phyloP scores from a whole-genome alignment of 164 flowering plant species.

The Kingdonia uniflora region DNA sequence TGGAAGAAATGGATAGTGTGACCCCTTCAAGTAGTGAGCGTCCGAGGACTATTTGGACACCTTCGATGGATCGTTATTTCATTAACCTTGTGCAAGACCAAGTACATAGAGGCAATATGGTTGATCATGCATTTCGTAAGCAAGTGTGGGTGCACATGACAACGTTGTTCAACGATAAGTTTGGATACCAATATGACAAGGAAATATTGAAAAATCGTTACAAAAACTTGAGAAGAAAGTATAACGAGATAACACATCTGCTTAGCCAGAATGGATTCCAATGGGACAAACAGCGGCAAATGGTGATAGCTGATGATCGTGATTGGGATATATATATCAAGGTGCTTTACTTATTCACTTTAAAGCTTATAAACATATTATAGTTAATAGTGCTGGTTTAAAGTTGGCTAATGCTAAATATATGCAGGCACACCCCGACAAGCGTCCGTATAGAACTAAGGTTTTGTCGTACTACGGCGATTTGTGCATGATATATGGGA shows the following conservation, averaged over 20 bases:
- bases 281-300: conserved; percentile 45
- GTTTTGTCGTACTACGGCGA: conserved; percentile 33
- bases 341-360: conserved; percentile 18
- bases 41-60: conserved; percentile 52
- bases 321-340: conserved; percentile 45
- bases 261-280: conserved; percentile 44
- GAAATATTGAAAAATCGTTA: conserved; percentile 52
- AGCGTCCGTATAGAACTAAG: conserved; percentile 39
- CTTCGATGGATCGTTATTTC: conserved; percentile 54
- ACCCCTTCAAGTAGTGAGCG: conserved; percentile 26
- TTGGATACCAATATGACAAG: conserved; percentile 34
- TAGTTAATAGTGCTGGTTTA: not conserved
- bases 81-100: conserved; percentile 50
- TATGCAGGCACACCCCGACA: conserved; percentile 41
- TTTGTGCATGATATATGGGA: conserved; percentile 45
- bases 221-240: conserved; percentile 53
- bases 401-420: not conserved
- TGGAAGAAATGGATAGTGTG: conserved; percentile 22
- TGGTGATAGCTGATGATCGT: conserved; percentile 48
- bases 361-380: not conserved
- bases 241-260: conserved; percentile 36
- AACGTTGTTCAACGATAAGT: conserved; percentile 38
- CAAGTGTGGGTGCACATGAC: conserved; percentile 48
- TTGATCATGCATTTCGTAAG: conserved; percentile 39
- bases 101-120: conserved; percentile 29